Base-by-base conservation (phyloP, 352 stramenopile genomes). In the Elongisporangium undulatum region DNA sequence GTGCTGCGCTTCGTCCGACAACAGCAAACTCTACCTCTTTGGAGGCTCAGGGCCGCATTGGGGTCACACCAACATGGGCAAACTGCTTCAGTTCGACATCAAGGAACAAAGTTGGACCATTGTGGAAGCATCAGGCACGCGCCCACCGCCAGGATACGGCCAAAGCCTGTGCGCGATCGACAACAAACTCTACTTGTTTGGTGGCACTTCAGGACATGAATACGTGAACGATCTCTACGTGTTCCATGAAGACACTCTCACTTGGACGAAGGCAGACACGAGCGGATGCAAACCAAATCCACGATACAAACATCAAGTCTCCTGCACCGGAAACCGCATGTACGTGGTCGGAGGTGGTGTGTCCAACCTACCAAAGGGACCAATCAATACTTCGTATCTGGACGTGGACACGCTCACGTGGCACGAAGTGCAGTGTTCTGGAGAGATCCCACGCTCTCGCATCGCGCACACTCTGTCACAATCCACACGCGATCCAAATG, bases 61-160 rank as follows among this genome's bases (percentile, higher is more conserved):
- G 84, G 84, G 84, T 10, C 84, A 94, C 59, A 94, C 82, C 8
- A 94, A 94, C 67, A 94, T 94, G 84, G 82, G 84, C 55, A 94
- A 94, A 61, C 62, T 94, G 56, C 71, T 92, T 24, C 78, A 92
- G 55, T 94, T 90, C 64, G 81, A 69, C 52, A 88, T 94, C 63
- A 70, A 65, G 19, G 74, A 88, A 26, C 89, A 90, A 68, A 89
- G 85, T 55, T 94, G 84, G 84, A 89, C 76, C 12, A 87, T 94
- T 12, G 80, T 94, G 16, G 76, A 90, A 39, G 73, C 80, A 0
- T 64, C 87, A 51, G 84, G 84, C 7, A 75, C 69, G 20, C 75
- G 87, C 2, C 84, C 84, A 9, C 84, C 84, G 22, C 82, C 84
- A 1, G 84, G 84, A 13, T 94, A 92, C 53, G 84, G 82, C 0